These are phyloP conservation scores for Sideroxylon spinosum DNA, from an alignment of 179 eudicot genomes.

Conservation along the genomic window DNA sequence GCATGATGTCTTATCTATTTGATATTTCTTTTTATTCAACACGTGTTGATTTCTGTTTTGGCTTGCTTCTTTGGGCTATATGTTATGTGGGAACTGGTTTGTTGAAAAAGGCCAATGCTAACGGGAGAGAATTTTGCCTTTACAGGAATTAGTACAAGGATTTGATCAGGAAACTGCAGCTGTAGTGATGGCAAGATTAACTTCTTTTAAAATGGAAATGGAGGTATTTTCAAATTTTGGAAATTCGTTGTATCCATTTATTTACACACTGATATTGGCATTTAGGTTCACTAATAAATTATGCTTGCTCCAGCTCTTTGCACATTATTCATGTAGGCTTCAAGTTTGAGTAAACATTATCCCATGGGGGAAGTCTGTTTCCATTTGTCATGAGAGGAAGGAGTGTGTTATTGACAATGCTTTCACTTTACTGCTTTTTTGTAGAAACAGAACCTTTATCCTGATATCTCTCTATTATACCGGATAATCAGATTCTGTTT, in stretches of 20 bases:
- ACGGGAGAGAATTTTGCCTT: constrained; percentile 14
- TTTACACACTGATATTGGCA: background rate
- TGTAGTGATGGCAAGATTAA: constrained; percentile 87
- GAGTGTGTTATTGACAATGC: background rate
- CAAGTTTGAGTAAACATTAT: too few species aligned
- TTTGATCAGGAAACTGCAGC: constrained; percentile 99
- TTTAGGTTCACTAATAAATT: background rate
- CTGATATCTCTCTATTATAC: too few species aligned
- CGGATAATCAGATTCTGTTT: too few species aligned
- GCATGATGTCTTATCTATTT: background rate
- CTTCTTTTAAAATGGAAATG: constrained; percentile 90
- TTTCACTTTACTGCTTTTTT: background rate
- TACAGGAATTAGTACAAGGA: constrained; percentile 88
- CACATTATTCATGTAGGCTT: background rate
- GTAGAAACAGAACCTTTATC: too few species aligned
- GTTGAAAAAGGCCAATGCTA: constrained; percentile 17
- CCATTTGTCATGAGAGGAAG: constrained; percentile 1
- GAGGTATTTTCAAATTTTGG: constrained; percentile 51
- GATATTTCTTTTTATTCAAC: background rate
- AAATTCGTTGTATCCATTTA: background rate
- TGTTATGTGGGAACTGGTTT: background rate
- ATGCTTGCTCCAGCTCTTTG: constrained; percentile 2
- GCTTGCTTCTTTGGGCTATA: background rate
- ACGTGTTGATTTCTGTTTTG: background rate
- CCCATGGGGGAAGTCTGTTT: too few species aligned